phyloP scores from a whole-genome alignment of 495 filamentous ascomycete species.

The Penicillium soppii region DNA sequence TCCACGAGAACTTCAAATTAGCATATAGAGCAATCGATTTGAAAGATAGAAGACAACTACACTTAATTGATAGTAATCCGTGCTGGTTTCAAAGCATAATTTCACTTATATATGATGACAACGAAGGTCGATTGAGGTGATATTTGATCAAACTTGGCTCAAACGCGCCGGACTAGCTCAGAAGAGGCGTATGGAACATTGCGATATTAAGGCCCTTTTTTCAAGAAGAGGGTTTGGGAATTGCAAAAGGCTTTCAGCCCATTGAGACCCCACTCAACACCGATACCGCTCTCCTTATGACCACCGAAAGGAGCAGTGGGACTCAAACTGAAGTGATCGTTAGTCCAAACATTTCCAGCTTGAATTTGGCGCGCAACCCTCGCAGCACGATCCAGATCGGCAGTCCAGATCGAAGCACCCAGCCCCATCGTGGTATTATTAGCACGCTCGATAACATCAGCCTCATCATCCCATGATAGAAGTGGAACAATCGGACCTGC shows the following conservation, averaged over 20 bases:
- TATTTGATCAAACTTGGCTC: no score
- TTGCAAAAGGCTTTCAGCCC: slow-evolving; percentile 58
- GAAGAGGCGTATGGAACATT: no score
- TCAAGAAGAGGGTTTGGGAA: slow-evolving; percentile 31
- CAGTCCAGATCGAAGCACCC: slow-evolving; percentile 51
- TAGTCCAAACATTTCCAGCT: slow-evolving; percentile 42
- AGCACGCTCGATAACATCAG: slow-evolving; percentile 49
- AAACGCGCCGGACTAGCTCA: no score
- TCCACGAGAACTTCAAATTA: no score
- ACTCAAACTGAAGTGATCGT: slow-evolving; percentile 11
- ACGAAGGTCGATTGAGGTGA: no score
- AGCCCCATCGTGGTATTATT: slow-evolving; percentile 49
- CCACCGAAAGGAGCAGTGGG: slow-evolving; percentile 56
- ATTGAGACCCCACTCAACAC: slow-evolving; percentile 57
- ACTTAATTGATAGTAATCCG: no score
- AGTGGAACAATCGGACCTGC: slow-evolving; percentile 48
- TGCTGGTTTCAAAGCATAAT: no score
- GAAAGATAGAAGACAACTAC: no score
- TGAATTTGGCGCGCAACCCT: slow-evolving; percentile 42
- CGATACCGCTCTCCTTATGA: slow-evolving; percentile 63
- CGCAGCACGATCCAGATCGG: slow-evolving; percentile 41
- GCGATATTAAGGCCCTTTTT: no score
- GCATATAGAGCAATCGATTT: no score
- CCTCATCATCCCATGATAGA: slow-evolving; percentile 47
- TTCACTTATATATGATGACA: no score